Evolutionary conservation across 305 asterid species (phyloP).

Genomic region (Stenogyne calaminthoides): DNA sequence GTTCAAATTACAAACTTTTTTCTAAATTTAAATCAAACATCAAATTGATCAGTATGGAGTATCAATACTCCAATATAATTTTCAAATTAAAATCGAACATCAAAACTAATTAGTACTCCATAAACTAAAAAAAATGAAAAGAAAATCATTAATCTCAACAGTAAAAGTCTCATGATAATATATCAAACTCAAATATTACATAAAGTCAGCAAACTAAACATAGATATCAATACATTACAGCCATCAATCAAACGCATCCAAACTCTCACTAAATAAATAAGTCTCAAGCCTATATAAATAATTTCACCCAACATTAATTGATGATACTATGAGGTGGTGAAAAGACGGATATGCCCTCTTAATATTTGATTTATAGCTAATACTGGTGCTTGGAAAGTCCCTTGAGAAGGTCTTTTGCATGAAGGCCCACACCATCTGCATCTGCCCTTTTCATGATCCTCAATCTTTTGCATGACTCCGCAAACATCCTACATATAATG

Average conservation of each 20-base stretch:
- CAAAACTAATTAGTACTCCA: not conserved
- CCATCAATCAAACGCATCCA: slow-evolving; percentile 16
- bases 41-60: too few species aligned
- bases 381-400: slow-evolving; percentile 43
- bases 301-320: slow-evolving; percentile 31
- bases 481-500: slow-evolving; percentile 57
- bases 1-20: too few species aligned
- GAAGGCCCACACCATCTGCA: slow-evolving; percentile 53
- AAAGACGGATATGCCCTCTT: slow-evolving; percentile 26
- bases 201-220: slow-evolving; percentile 31
- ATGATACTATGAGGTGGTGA: slow-evolving; percentile 11
- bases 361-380: slow-evolving; percentile 17
- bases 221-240: not conserved
- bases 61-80: too few species aligned
- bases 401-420: slow-evolving; percentile 51
- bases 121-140: not conserved
- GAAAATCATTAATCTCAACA: not conserved
- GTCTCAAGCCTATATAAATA: slow-evolving; percentile 8
- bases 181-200: slow-evolving; percentile 20
- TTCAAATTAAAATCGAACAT: not conserved
- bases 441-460: slow-evolving; percentile 73
- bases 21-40: too few species aligned
- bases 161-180: not conserved
- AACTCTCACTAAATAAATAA: slow-evolving; percentile 1
- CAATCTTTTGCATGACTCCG: slow-evolving; percentile 68